These are phyloP conservation scores for Kwoniella botswanensis DNA, from an alignment of 768 basidiomycete species.

Conservation along the genomic window DNA sequence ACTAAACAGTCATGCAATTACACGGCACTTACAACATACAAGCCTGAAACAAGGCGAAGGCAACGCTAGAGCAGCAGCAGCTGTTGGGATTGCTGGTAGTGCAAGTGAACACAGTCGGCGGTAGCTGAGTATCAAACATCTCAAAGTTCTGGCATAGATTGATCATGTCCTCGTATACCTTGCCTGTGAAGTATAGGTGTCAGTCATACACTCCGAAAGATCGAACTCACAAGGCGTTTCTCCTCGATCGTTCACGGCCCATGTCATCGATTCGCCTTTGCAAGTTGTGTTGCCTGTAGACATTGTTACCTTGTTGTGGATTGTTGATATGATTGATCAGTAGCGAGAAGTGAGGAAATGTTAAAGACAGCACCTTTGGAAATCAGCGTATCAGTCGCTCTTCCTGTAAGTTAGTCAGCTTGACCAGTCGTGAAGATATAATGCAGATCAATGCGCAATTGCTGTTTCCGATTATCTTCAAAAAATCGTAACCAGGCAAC, in stretches of 20 bases:
- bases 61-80: slow-evolving; percentile 5
- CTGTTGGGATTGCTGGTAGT: slow-evolving; percentile 5
- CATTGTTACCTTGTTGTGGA: background rate
- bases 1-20: too few relatives aligned
- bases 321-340: background rate
- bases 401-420: background rate
- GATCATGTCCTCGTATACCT: slow-evolving; percentile 5
- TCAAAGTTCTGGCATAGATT: background rate
- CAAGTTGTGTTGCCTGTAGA: slow-evolving; percentile 4
- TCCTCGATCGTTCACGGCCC: background rate
- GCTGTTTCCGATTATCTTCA: background rate
- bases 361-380: background rate
- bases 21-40: background rate
- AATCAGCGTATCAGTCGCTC: background rate
- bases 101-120: slow-evolving; percentile 4
- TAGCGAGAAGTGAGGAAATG: background rate
- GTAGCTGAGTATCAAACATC: slow-evolving; percentile 8
- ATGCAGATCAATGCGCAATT: background rate
- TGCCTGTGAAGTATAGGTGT: background rate
- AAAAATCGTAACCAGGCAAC: background rate
- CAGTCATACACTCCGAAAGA: background rate
- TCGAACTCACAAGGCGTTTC: background rate
- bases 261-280: background rate
- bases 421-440: background rate
- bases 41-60: slow-evolving; percentile 5